A percentile compares a stretch with the other conserved stretches of the same genome.
Evolutionary conservation across 75 land plant species (phyloP).

Genomic region (Chamaecyparis obtusa): DNA sequence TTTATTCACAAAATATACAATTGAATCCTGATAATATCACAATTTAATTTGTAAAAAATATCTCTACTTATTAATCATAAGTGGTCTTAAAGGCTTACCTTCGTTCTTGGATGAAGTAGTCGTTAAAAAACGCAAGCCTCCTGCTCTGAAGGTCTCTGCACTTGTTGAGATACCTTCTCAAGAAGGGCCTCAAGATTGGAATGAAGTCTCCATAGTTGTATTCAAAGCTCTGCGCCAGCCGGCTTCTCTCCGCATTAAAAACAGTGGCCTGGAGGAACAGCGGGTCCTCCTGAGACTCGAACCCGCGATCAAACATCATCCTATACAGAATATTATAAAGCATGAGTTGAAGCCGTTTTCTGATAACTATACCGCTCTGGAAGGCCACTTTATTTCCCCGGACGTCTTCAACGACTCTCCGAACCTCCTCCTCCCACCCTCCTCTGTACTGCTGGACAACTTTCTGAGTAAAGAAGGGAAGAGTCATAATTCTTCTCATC

Average conservation of each 20-base stretch:
- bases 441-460: constrained; percentile 31
- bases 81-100: constrained; percentile 10
- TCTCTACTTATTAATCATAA: too few species aligned
- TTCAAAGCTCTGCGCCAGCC: constrained; percentile 46
- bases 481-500: constrained; percentile 51
- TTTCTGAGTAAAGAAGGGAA: constrained; percentile 49
- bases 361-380: constrained; percentile 25
- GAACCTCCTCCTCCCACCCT: constrained; percentile 38
- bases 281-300: constrained; percentile 37
- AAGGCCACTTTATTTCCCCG: constrained; percentile 11
- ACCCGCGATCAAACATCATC: constrained; percentile 43
- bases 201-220: constrained; percentile 57
- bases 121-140: constrained; percentile 31
- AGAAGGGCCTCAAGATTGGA: constrained; percentile 38
- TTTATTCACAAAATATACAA: too few species aligned
- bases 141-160: constrained; percentile 38
- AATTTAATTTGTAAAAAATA: too few species aligned
- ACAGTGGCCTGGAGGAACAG: constrained; percentile 20
- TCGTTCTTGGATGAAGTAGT: constrained; percentile 27
- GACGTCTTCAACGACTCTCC: constrained; percentile 23
- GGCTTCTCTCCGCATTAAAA: constrained; percentile 39
- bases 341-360: constrained; percentile 40
- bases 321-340: constrained; percentile 39
- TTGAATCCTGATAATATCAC: too few species aligned
- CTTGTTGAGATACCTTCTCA: constrained; percentile 26